Evolutionary conservation across 768 basidiomycete genomes (phyloP), one percentile per base, ranked within the genome.

Genomic region (Boletus bicolor): DNA sequence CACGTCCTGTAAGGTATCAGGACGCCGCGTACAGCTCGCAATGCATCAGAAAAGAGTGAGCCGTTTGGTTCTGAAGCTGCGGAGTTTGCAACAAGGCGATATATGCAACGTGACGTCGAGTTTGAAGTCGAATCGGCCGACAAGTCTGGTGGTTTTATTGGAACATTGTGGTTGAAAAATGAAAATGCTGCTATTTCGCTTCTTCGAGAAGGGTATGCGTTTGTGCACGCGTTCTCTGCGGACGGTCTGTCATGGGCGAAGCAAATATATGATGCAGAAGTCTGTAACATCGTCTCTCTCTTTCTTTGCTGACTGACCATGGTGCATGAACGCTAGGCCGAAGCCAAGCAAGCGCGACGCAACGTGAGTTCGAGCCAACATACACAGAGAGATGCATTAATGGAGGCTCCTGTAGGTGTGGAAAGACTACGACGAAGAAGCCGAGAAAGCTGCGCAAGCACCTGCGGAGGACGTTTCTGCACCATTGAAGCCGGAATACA

Each of bases 81-180:
- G 5, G 87, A 92, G 38, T 98, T 91, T 64, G 79, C 92, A 3
- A 81, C 82, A 8, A 82, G 84, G 42, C 81, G 82, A 57, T 94
- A 87, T 68, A 87, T 98, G 87, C 96, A 99, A 70, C 84, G 96
- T 30, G 96, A 99, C 65, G 86, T 93, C 7, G 96, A 99, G 70
- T 86, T 98, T 56, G 89, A 92, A 63, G 86, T 98, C 44, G 92
- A 96, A 55, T 81, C 82, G 15, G 83, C 87, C 15, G 96, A 99
- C 76, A 98, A 97, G 73, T 87, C 89, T 5, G 96, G 96, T 38
- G 97, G 97, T 4, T 98, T 96, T 72, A 95, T 98, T 60, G 95
- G 95, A 14, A 73, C 87, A 1, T 77, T 98, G 52, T 95, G 87
- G 71, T 53, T 89, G 62, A 96, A 93, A 68, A 84, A 79, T 1